Evolutionary conservation across 768 basidiomycete species (phyloP), one percentile per base, ranked within the genome.

Genomic region (Boletus rubropictus): DNA sequence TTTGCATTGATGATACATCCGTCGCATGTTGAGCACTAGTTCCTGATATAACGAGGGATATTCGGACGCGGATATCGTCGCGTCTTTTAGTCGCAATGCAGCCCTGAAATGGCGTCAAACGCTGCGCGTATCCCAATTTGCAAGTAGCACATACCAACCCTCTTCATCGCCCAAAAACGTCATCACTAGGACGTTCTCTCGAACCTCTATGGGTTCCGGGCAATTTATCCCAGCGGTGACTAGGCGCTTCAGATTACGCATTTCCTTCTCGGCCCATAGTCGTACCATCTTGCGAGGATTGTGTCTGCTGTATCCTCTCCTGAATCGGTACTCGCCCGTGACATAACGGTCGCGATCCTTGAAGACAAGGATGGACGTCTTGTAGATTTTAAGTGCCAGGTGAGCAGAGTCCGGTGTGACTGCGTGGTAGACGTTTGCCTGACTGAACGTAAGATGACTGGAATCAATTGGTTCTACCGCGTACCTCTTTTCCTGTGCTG

Each of bases 221-320:
- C 88, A 89, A 38, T 77, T 75, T 42, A 99, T 80, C 0, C 89
- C 93, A 17, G 89, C 89, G n/a, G 82, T 69, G 8, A 79, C 74
- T 38, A 99, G 69, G 27, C 96, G 79, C 62, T 86, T 85, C 51
- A 99, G 70, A 63, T 99, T 99, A 20, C 96, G 82, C 86, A 97
- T 87, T 67, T 99, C 96, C 70, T 99, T 99, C 68, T 99, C 96
- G 2, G 96, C 96, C 96, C 96, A 99, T 3, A 98, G 68, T 14
- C 92, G 79, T 17, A 99, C 94, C 95, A 99, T 98, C 70, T 99
- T 99, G 22, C 96, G 81, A 14, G 96, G 95, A 62, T 98, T 99
- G 51, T 78, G 82, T 48, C 85, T 84, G 59, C 80, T 83, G 67
- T 91, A 91, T 21, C 94, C 94, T 46, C 84, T 79, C 39, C 90